Evolutionary conservation across 805 yeast species (phyloP).

Genomic region (Metschnikowia gruessii): DNA sequence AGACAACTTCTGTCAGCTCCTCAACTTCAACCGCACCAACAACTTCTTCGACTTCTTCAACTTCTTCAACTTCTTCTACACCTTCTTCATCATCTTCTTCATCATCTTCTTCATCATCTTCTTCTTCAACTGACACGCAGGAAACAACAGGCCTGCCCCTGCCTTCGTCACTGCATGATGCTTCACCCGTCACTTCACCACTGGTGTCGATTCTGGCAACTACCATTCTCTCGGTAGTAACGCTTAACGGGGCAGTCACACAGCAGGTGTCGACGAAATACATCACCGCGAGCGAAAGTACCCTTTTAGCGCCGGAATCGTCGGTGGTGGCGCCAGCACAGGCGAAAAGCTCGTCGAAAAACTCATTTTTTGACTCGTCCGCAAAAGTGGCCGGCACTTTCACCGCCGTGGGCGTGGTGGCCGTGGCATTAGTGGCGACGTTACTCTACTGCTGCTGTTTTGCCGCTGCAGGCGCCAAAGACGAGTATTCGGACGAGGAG

Average conservation of each 20-base stretch:
- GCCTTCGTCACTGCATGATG: background rate
- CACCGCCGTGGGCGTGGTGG: constrained; percentile 71
- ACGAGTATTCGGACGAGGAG: constrained; percentile 39
- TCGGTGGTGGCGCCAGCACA: no score
- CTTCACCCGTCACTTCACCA: background rate
- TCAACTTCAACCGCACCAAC: background rate
- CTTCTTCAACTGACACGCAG: no score
- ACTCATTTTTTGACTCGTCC: constrained; percentile 58
- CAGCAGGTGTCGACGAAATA: constrained; percentile 23
- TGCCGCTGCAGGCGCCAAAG: constrained; percentile 19
- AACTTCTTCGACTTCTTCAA: background rate
- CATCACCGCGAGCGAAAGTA: constrained; percentile 20
- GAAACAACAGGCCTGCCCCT: no score
- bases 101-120: no score
- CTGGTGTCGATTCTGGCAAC: constrained; percentile 22
- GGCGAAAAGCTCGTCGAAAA: no score
- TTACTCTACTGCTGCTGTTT: constrained; percentile 43
- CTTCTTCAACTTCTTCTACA: background rate
- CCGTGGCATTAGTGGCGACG: constrained; percentile 40
- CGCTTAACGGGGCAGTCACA: constrained; percentile 33
- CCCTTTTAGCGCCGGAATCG: constrained; percentile 11
- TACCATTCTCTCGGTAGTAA: constrained; percentile 31
- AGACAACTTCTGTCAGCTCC: no score
- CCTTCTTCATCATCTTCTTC: no score
- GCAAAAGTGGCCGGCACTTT: constrained; percentile 88